Conservation (phyloP, 228 moss, liverwort and hornwort genomes). For the Sphagnum magellanicum region DNA sequence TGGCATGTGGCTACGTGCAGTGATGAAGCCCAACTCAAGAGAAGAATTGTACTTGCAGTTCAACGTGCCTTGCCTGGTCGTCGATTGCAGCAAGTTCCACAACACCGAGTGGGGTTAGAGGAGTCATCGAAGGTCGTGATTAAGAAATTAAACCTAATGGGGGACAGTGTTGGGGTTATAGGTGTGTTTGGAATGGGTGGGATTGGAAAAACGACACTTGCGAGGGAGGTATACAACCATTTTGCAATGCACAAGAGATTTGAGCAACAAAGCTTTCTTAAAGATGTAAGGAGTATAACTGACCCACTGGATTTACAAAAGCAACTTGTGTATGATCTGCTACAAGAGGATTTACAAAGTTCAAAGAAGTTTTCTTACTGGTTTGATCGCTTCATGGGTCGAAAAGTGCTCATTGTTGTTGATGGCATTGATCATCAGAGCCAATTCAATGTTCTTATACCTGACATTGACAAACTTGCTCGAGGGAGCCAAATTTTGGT, state of each 20-base stretch:
- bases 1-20: not conserved
- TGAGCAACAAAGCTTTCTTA: not conserved
- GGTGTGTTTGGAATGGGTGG: constrained; percentile 36
- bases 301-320: not conserved
- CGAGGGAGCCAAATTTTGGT: constrained; percentile 15
- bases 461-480: constrained; percentile 11
- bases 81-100: not conserved
- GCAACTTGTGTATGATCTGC: constrained; percentile 3
- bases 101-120: not conserved
- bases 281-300: not conserved
- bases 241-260: not conserved
- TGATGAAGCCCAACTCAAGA: constrained; percentile 6
- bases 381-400: not conserved
- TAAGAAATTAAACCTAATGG: not conserved
- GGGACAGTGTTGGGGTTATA: constrained; percentile 15
- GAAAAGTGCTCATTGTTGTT: constrained; percentile 1
- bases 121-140: not conserved
- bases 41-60: too few species aligned
- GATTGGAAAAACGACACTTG: constrained; percentile 34
- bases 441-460: constrained; percentile 3
- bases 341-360: not conserved
- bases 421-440: constrained; percentile 1
- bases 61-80: too few species aligned
- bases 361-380: not conserved
- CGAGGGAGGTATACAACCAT: constrained; percentile 16